Base-by-base conservation (phyloP, 2,329 filamentous ascomycete species). In the Sclerotinia spermophila region DNA sequence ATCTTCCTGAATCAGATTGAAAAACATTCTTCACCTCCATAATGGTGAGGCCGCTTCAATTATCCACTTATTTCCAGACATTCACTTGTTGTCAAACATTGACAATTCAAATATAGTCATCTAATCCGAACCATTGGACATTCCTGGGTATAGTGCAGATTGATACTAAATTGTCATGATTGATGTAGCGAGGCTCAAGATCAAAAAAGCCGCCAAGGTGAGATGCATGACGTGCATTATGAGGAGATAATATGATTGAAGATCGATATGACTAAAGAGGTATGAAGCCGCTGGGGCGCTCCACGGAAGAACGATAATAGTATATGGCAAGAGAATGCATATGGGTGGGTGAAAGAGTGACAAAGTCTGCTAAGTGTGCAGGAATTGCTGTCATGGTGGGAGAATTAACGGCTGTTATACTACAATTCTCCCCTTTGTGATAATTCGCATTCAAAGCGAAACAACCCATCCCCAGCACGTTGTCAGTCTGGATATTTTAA, bases 201-300 rank as follows among this genome's bases (percentile, higher is more conserved):
- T 35, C 24, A 74, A 72, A 55, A 61, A 45, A 61, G 60, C 24
- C 60, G 74, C 38, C 51, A 73, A 72, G 66, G 73, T 55, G 66
- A 77, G 73, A 64, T 74, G 67, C 77, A 78, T 78, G 72, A 71
- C 77, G 73, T 71, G 56, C 24, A 58, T 53, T 45, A 38, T n/a
- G 7, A 19, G 40, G 33, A 51, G 53, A 55, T 69, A 72, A 64
- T 71, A 45, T 55, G 62, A 67, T 62, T 68, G 67, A 56, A 69
- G 45, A 58, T 45, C 40, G 69, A 59, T 67, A 69, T 73, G 66
- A 71, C 67, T 72, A 73, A 74, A 74, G 73, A 65, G 72, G 40
- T 71, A 73, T 72, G 75, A 76, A 73, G 75, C 76, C 76, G 71
- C 76, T 78, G 64, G 77, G 76, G 76, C 76, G 77, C 77, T 76